Evolutionary conservation across 257 asterid genomes (phyloP).

Genomic region (Knoxia roxburghii): DNA sequence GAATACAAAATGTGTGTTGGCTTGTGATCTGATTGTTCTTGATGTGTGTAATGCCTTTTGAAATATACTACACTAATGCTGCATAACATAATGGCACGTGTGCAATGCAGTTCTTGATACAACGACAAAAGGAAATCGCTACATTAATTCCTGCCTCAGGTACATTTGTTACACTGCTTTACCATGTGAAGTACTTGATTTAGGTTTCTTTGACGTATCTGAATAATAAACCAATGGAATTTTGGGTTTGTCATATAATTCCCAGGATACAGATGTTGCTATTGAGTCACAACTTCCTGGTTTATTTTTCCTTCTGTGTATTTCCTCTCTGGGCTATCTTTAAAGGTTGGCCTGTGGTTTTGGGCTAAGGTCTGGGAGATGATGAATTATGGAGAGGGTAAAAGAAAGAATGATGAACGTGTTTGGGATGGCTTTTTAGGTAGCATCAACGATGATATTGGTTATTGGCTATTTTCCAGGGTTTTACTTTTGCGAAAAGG

Average conservation of each 20-base stretch:
- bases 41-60: too few species aligned
- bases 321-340: background rate
- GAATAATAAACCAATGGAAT: background rate
- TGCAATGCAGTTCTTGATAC: slow-evolving; percentile 80
- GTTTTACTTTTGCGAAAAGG: too few species aligned
- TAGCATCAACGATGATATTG: background rate
- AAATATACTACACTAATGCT: slow-evolving; percentile 14
- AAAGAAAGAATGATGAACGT: too few species aligned
- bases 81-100: background rate
- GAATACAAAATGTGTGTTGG: background rate
- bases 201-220: background rate
- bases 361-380: background rate
- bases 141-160: slow-evolving; percentile 93
- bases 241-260: background rate
- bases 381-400: background rate
- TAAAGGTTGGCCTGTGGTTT: background rate
- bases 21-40: background rate
- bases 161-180: slow-evolving; percentile 19
- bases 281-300: background rate
- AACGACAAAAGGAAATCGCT: slow-evolving; percentile 84
- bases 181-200: slow-evolving; percentile 1
- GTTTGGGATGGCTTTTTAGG: background rate
- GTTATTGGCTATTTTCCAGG: background rate
- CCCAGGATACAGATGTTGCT: background rate
- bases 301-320: background rate